Base-by-base conservation (phyloP, 495 filamentous ascomycete species). In the Xylaria scruposa region DNA sequence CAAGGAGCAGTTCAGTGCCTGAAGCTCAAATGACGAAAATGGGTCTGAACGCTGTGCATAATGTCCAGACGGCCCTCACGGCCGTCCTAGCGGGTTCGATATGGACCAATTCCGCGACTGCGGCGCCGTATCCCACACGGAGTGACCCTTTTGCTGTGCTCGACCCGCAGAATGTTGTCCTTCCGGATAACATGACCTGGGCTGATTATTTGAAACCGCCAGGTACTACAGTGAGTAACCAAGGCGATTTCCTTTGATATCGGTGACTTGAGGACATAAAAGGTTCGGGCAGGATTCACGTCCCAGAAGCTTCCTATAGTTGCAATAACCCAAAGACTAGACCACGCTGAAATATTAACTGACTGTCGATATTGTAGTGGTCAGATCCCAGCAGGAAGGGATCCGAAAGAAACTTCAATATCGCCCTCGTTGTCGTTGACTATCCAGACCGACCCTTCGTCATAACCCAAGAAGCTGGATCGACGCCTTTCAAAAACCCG, bases 131-230 rank as follows among this genome's bases (percentile, higher is more conserved):
- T 46, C 46, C 46, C 26, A 56, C 67, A 36, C 77, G 68, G 31
- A 75, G 66, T 4, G 78, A 81, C 60, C 78, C 80, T n/a, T 83
- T 82, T 70, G 73, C 76, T 19, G 68, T 81, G 13, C 72, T 82
- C n/a, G 79, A 82, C 67, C 76, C 75, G 47, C 81, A 83, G 72
- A 77, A 80, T 36, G 77, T 80, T 77, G 80, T 81, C 10, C 81
- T 83, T 70, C 82, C 82, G 4, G 82, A 82, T 60, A 80, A 81
- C 69, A 84, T 84, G 81, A 84, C 82, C 15, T 83, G 81, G 81
- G 76, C 46, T 29, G 82, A 84, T 70, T 84, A 76, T 76, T 74
- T 73, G 21, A 56, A 63, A 4, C 78, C 78, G 0, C 82, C 82
- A 0, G 75, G 77, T 0, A 82, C 80, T 38, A 77, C 73, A 36